Evolutionary conservation across 2,329 filamentous ascomycete species (phyloP).

Genomic region (Pseudomassariella vexata): DNA sequence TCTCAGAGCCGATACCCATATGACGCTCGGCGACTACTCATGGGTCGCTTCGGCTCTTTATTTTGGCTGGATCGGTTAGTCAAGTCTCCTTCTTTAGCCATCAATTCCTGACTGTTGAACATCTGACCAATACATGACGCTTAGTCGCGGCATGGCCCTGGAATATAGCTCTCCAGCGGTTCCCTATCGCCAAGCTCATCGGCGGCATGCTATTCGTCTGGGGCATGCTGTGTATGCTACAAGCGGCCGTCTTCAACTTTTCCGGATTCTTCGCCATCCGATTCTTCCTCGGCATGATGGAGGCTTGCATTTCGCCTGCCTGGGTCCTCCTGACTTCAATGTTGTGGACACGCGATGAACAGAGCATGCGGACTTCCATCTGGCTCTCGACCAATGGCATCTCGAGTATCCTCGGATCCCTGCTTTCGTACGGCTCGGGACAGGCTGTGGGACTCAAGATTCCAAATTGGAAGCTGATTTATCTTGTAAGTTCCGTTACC

Average conservation of each 20-base stretch:
- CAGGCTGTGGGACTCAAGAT: slow-evolving; percentile 12
- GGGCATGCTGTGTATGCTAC: slow-evolving; percentile 20
- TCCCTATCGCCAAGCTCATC: slow-evolving; percentile 34
- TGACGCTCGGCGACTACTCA: slow-evolving; percentile 34
- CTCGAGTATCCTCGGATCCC: slow-evolving; percentile 13
- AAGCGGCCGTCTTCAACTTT: slow-evolving; percentile 18
- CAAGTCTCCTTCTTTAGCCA: background rate
- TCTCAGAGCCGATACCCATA: slow-evolving; percentile 32
- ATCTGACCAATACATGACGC: slow-evolving; percentile 1
- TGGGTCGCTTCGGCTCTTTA: slow-evolving; percentile 38
- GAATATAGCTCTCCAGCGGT: slow-evolving; percentile 33
- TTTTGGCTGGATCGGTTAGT: slow-evolving; percentile 32
- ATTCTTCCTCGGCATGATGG: slow-evolving; percentile 20
- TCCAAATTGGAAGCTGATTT: slow-evolving; percentile 24
- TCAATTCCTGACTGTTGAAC: too few relatives aligned
- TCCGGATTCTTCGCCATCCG: slow-evolving; percentile 18
- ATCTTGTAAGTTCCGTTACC: slow-evolving; percentile 15
- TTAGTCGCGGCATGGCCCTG: slow-evolving; percentile 29
- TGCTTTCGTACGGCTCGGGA: slow-evolving; percentile 14
- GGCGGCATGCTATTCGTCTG: slow-evolving; percentile 39
- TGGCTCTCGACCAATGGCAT: slow-evolving; percentile 16
- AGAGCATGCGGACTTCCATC: slow-evolving; percentile 18
- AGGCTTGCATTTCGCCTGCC: slow-evolving; percentile 18
- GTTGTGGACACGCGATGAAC: slow-evolving; percentile 24
- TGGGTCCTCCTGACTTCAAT: slow-evolving; percentile 20